Evolutionary conservation across 2,329 filamentous ascomycete species (phyloP).

Genomic region (Xylaria sp.): DNA sequence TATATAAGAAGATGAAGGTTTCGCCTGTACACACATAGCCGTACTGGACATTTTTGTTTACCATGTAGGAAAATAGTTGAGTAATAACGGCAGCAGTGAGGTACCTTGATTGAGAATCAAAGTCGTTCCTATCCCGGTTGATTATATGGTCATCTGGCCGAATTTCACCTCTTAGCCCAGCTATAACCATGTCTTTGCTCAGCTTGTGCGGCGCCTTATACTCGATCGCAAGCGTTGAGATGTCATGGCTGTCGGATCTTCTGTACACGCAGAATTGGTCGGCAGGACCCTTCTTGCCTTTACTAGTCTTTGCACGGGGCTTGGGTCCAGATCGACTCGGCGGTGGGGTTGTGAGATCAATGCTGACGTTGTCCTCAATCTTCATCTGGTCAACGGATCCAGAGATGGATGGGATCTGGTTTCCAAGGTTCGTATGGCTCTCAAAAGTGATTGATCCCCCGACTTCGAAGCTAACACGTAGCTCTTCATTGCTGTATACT

Average conservation of each 20-base stretch:
- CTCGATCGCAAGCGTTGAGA: slow-evolving; percentile 47
- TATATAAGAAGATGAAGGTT: slow-evolving; percentile 12
- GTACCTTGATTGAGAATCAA: slow-evolving; percentile 44
- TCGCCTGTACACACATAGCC: slow-evolving; percentile 18
- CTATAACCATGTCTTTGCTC: slow-evolving; percentile 46
- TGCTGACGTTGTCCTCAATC: slow-evolving; percentile 23
- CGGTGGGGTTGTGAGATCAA: slow-evolving; percentile 20
- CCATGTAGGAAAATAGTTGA: slow-evolving; percentile 50
- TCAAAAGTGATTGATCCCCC: slow-evolving; percentile 51
- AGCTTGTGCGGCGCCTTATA: slow-evolving; percentile 45
- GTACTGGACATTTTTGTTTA: slow-evolving; percentile 23
- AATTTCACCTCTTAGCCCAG: slow-evolving; percentile 50
- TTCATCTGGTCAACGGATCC: slow-evolving; percentile 43
- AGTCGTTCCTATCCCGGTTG: slow-evolving; percentile 47
- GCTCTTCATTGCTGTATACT: slow-evolving; percentile 42
- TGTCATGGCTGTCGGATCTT: slow-evolving; percentile 37
- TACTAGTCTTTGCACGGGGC: slow-evolving; percentile 37
- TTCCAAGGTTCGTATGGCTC: slow-evolving; percentile 50
- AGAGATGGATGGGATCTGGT: slow-evolving; percentile 39
- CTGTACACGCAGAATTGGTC: slow-evolving; percentile 50
- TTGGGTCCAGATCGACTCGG: slow-evolving; percentile 15
- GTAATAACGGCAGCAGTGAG: slow-evolving; percentile 52
- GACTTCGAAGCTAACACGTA: slow-evolving; percentile 48
- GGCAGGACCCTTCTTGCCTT: slow-evolving; percentile 46
- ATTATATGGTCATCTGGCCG: slow-evolving; percentile 49